A percentile compares a stretch with the other conserved stretches of the same genome.
Conservation (phyloP, 768 basidiomycete species). For the Porpolomopsis calyptriformis region DNA sequence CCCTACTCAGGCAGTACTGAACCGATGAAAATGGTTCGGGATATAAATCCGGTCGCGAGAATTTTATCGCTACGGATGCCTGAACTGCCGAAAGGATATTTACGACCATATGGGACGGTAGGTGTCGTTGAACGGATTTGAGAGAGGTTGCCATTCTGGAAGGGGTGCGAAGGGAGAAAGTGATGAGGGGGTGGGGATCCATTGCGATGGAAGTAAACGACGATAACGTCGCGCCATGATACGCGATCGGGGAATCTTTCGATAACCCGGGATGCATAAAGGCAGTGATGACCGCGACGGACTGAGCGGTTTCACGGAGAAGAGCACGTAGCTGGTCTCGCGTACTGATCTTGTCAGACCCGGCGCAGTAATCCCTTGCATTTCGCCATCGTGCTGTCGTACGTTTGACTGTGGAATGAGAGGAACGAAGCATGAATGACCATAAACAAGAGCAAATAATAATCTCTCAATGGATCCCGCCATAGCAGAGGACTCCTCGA, state of each 20-base stretch:
- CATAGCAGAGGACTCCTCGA: slow-evolving; percentile 31
- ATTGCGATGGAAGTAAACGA: slow-evolving; percentile 89
- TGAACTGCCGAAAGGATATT: slow-evolving; percentile 72
- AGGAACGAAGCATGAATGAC: neutral
- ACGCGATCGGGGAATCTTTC: slow-evolving; percentile 17
- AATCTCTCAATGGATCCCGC: too few relatives aligned
- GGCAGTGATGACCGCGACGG: slow-evolving; percentile 79
- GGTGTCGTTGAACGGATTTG: slow-evolving; percentile 16
- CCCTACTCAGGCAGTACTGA: slow-evolving; percentile 31
- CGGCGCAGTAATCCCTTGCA: neutral
- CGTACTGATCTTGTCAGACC: neutral
- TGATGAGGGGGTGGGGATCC: slow-evolving; percentile 77
- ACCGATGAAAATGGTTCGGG: slow-evolving; percentile 48
- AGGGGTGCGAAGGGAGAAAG: slow-evolving; percentile 83
- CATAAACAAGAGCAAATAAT: too few relatives aligned
- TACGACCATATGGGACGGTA: slow-evolving; percentile 52
- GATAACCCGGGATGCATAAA: slow-evolving; percentile 32
- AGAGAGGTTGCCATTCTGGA: slow-evolving; percentile 74
- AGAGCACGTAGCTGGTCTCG: slow-evolving; percentile 37
- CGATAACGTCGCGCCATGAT: slow-evolving; percentile 88
- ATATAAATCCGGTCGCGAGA: slow-evolving; percentile 64
- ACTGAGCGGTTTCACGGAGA: slow-evolving; percentile 70
- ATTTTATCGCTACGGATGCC: slow-evolving; percentile 47
- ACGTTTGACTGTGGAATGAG: neutral
- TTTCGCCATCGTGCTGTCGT: neutral